Percentiles rank a stretch among this genome's conserved stretches.
phyloP scores from a whole-genome alignment of 176 grass and related monocot species.

The Rhynchospora tenuis region DNA sequence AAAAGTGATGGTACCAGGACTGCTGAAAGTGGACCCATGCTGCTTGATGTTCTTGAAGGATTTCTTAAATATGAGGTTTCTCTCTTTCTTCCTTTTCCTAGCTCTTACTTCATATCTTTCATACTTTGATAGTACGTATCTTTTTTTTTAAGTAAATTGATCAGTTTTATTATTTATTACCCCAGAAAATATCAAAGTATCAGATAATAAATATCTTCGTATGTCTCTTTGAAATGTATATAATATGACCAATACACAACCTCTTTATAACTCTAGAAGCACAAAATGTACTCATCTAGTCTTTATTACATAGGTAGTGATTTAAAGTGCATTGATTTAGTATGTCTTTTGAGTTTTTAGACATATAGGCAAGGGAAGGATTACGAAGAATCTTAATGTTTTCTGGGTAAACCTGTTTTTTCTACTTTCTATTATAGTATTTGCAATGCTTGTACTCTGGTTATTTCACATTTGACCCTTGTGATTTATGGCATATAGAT shows the following conservation, averaged over 20 bases:
- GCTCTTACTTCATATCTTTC: neutral
- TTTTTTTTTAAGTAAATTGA: neutral
- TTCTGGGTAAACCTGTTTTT: neutral
- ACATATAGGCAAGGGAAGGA: neutral
- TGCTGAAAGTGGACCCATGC: constrained; percentile 74
- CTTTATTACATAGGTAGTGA: neutral
- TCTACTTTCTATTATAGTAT: neutral
- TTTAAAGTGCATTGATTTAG: neutral
- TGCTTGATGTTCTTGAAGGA: constrained; percentile 91
- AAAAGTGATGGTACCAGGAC: constrained; percentile 66
- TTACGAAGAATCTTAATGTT: neutral
- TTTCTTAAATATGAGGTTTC: constrained; percentile 96
- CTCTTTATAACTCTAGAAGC: neutral
- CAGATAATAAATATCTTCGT: neutral
- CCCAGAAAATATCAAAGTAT: neutral
- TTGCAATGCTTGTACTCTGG: neutral
- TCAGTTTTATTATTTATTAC: neutral
- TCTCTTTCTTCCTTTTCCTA: constrained; percentile 7
- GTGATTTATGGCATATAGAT: neutral
- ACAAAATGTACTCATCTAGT: neutral
- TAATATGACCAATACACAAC: neutral
- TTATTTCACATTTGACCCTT: neutral
- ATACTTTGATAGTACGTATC: neutral
- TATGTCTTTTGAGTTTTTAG: neutral
- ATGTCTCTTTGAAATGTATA: neutral